Base-by-base conservation (phyloP, 306 rosid species). In the Dryas octopetala region DNA sequence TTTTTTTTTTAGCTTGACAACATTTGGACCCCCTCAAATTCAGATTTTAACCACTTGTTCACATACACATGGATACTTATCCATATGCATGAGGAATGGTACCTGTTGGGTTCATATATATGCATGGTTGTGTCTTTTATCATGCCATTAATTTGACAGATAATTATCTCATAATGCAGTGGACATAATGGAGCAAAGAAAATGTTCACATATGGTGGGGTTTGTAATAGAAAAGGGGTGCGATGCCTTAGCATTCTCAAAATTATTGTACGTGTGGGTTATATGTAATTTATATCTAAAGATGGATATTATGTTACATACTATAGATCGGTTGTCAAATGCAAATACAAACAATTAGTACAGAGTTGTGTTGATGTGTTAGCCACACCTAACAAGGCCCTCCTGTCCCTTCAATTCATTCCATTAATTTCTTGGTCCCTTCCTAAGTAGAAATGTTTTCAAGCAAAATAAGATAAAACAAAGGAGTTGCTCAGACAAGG, bases 381-480 rank as follows among this genome's bases (percentile, higher is more conserved):
- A 4, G 46, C 17, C 73, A n/a, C 80, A 66, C 63, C 66, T 72
- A 77, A 57, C 76, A 77, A 54, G 44, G 68, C 61, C 5, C n/a
- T 53, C 14, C 52, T 62, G n/a, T 54, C 11, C 46, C 28, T 75
- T 71, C 13, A 63, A 26, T 46, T 54, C 28, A 66, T 19, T 79
- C 61, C 60, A 47, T 70, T 51, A 71, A 59, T 74, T 28, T 28
- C 60, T 70, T 61, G 72, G 66, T 73, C 83, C 68, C 75, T 40
- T 17, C 10, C 15, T 8, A 15, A 67, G 81, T 43, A 23, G 40
- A 57, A 64, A 59, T 48, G 38, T 50, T 66, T 62, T 43, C 69
- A 62, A 62, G 61, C 48, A 7, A 48, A 60, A 44, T 50, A 51
- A 46, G 46, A 71, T 12, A 72, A 62, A 76, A 58, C 26, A 66